Percentiles rank a stretch among this genome's conserved stretches.
Evolutionary conservation across 768 basidiomycete genomes (phyloP).

Genomic region (Podaxis sp.): DNA sequence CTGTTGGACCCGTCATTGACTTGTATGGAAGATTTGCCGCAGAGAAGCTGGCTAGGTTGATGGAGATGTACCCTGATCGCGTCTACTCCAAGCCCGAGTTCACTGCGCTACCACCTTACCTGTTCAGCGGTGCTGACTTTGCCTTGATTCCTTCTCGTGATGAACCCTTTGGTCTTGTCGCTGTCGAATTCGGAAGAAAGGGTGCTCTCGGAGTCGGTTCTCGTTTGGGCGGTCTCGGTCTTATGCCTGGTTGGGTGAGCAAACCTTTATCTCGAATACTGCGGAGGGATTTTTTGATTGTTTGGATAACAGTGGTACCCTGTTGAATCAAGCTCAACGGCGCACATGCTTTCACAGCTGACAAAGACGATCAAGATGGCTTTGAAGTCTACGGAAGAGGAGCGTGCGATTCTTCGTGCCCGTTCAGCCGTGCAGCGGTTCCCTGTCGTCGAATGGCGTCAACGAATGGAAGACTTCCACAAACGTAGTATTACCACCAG

Average conservation of each 20-base stretch:
- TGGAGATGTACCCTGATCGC: slow-evolving; percentile 93
- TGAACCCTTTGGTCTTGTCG: slow-evolving; percentile 93
- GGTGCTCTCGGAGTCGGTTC: slow-evolving; percentile 95
- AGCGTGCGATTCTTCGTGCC: slow-evolving; percentile 88
- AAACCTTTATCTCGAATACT: background rate
- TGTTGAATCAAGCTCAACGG: slow-evolving; percentile 88
- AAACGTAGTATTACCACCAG: slow-evolving; percentile 74
- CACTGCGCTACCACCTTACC: slow-evolving; percentile 86
- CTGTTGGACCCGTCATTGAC: slow-evolving; percentile 93
- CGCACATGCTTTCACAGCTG: slow-evolving; percentile 91
- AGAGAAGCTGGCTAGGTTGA: slow-evolving; percentile 86
- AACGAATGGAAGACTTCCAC: slow-evolving; percentile 94
- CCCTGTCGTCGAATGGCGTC: slow-evolving; percentile 97
- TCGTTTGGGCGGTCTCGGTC: slow-evolving; percentile 88
- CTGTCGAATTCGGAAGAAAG: slow-evolving; percentile 94
- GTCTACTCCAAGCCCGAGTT: slow-evolving; percentile 97
- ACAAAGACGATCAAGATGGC: slow-evolving; percentile 95
- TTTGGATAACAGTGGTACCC: slow-evolving; percentile 78
- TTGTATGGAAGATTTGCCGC: slow-evolving; percentile 94
- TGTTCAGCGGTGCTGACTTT: slow-evolving; percentile 95
- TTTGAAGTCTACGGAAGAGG: slow-evolving; percentile 84
- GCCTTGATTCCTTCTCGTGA: slow-evolving; percentile 94
- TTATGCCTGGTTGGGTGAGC: slow-evolving; percentile 97
- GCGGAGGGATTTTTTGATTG: slow-evolving; percentile 2
- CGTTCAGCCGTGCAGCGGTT: slow-evolving; percentile 94